These are phyloP conservation scores for Aspergillus pseudoterreus DNA, from an alignment of 2,329 filamentous ascomycete species.

Conservation along the genomic window DNA sequence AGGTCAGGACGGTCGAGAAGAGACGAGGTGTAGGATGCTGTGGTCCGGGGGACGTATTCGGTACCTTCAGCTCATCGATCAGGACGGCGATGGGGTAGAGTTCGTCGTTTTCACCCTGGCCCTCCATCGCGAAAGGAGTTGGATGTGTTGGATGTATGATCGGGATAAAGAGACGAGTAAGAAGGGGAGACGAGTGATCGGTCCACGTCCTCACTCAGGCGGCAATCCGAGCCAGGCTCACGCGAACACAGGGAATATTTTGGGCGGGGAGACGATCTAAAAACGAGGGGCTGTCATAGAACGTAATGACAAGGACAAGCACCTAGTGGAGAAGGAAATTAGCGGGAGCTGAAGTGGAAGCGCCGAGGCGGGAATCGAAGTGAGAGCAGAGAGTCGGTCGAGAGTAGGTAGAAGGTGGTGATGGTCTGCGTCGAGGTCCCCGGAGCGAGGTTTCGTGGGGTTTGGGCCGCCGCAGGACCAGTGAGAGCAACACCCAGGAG, in stretches of 20 bases:
- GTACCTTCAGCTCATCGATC: conserved; percentile 98
- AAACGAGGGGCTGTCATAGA: conserved; percentile 17
- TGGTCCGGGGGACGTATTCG: conserved; percentile 14
- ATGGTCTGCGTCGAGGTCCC: conserved; percentile 13
- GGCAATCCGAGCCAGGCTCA: conserved; percentile 24
- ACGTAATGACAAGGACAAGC: conserved; percentile 8
- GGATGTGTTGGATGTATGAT: conserved; percentile 15
- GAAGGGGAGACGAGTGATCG: conserved; percentile 25
- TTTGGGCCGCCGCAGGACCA: conserved; percentile 34
- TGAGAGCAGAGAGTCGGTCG: conserved; percentile 17
- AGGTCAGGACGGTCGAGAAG: conserved; percentile 9
- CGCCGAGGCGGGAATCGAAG: conserved; percentile 23
- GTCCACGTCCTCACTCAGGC: conserved; percentile 30
- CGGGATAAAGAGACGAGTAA: conserved; percentile 17
- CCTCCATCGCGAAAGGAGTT: conserved; percentile 70
- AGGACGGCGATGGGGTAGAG: conserved; percentile 99
- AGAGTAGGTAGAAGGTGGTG: background rate
- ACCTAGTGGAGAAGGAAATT: conserved; percentile 14
- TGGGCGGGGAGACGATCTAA: conserved; percentile 10
- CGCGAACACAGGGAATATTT: conserved; percentile 21
- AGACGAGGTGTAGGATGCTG: conserved; percentile 9
- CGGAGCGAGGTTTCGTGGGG: conserved; percentile 37
- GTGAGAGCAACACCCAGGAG: conserved; percentile 12
- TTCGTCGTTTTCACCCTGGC: conserved; percentile 89
- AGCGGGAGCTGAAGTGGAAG: conserved; percentile 13